A percentile compares a stretch with the other conserved stretches of the same genome.
phyloP scores from a whole-genome alignment of 2,329 filamentous ascomycete species.

The Exserohilum turcica region DNA sequence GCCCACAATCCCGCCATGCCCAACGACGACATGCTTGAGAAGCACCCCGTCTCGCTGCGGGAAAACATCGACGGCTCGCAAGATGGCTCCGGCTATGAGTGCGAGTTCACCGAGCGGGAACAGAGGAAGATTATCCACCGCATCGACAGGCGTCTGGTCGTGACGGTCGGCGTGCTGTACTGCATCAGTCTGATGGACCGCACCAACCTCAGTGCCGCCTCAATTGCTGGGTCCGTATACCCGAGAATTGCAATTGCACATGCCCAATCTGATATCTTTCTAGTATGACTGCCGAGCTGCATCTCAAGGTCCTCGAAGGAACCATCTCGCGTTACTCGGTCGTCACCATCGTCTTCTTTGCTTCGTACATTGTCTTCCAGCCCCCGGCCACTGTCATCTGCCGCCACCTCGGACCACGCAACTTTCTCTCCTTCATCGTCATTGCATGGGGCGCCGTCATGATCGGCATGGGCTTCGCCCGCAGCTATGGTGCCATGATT shows the following conservation, averaged over 20 bases:
- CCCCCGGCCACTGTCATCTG: constrained; percentile 49
- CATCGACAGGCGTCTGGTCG: constrained; percentile 64
- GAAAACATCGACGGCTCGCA: constrained; percentile 35
- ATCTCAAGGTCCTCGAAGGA: constrained; percentile 33
- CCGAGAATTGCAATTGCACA: constrained; percentile 1
- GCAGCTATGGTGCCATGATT: constrained; percentile 44
- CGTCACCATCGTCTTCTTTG: constrained; percentile 60
- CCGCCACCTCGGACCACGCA: constrained; percentile 49
- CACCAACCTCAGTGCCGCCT: constrained; percentile 74
- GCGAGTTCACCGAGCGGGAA: constrained; percentile 63
- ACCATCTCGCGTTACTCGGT: constrained; percentile 56
- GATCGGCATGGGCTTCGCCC: constrained; percentile 51
- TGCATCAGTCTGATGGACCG: constrained; percentile 79
- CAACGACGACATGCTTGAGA: constrained; percentile 31
- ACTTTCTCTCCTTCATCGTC: constrained; percentile 44
- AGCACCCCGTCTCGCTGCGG: constrained; percentile 23
- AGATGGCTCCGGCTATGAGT: constrained; percentile 31
- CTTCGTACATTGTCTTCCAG: constrained; percentile 52
- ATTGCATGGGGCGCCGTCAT: constrained; percentile 52
- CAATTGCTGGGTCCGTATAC: constrained; percentile 65
- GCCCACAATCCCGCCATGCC: constrained; percentile 22
- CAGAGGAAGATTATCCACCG: constrained; percentile 70
- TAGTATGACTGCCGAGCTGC: constrained; percentile 50
- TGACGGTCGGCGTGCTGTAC: constrained; percentile 65
- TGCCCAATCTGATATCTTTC: constrained; percentile 25